Conservation (phyloP, 2,329 filamentous ascomycete genomes). For the Rhinocladiella mackenziei region DNA sequence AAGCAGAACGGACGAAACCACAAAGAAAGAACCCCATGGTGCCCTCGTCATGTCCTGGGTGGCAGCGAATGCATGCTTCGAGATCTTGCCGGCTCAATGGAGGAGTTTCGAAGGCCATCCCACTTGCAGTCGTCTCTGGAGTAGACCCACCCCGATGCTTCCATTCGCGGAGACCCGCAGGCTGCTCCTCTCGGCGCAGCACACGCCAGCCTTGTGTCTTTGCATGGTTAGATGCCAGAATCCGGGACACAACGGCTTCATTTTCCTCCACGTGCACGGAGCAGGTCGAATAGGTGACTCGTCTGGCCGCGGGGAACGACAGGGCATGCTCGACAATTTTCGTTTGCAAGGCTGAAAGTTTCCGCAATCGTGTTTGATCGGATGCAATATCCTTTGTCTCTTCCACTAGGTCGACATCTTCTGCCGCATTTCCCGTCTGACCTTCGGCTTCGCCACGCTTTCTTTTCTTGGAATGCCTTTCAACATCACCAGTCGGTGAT, state of each 20-base stretch:
- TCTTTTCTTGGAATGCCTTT: constrained; percentile 39
- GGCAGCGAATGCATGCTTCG: constrained; percentile 75
- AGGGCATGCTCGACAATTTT: constrained; percentile 80
- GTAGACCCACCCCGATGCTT: constrained; percentile 56
- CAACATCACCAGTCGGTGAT: constrained; percentile 34
- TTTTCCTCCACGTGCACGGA: constrained; percentile 86
- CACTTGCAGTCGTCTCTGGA: constrained; percentile 16
- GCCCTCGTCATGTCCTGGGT: constrained; percentile 73
- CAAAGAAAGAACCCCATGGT: constrained; percentile 96
- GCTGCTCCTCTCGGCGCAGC: constrained; percentile 67
- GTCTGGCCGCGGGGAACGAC: constrained; percentile 67
- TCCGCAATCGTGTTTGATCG: constrained; percentile 61
- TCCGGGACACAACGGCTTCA: constrained; percentile 72
- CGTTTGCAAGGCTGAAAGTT: constrained; percentile 77
- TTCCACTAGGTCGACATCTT: constrained; percentile 40
- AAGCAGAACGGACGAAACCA: constrained; percentile 63
- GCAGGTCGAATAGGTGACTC: constrained; percentile 90
- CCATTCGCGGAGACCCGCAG: constrained; percentile 73
- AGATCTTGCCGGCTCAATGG: constrained; percentile 44
- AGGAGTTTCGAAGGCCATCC: constrained; percentile 18
- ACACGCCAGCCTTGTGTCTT: constrained; percentile 69
- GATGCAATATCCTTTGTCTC: constrained; percentile 40
- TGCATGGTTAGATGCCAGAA: constrained; percentile 65
- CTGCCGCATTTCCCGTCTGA: constrained; percentile 3
- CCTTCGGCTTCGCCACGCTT: constrained; percentile 36